These are phyloP conservation scores for Calonectria henricotiae DNA, from an alignment of 2,329 filamentous ascomycete species.

Conservation along the genomic window DNA sequence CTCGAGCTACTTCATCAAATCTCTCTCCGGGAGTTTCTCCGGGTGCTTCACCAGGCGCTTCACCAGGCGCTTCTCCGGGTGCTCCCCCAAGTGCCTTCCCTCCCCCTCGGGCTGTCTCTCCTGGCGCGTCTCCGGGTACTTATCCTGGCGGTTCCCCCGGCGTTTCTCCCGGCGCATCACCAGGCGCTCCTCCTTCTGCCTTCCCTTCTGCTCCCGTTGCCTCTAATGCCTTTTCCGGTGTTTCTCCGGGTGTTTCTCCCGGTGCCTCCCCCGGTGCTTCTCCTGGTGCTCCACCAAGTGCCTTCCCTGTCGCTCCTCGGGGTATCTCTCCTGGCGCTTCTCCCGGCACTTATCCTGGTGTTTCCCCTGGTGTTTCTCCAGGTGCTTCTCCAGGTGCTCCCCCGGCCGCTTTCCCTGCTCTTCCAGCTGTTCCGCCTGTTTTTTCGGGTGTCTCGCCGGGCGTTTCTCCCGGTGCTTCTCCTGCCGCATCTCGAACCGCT, in stretches of 20 bases:
- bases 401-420: background rate
- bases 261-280: background rate
- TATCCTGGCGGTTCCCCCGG: background rate
- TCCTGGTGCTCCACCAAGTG: background rate
- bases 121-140: background rate
- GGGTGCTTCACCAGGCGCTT: background rate
- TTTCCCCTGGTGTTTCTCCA: background rate
- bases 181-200: background rate
- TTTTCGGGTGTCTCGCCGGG: slow-evolving; percentile 25
- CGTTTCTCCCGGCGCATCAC: background rate
- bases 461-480: slow-evolving; percentile 30
- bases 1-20: slow-evolving; percentile 27
- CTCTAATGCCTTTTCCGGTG: background rate
- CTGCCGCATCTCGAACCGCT: background rate
- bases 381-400: slow-evolving; percentile 5
- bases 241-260: background rate
- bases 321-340: too few species aligned
- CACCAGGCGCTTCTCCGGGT: background rate
- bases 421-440: background rate
- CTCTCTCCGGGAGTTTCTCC: slow-evolving; percentile 4
- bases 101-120: background rate
- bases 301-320: background rate
- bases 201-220: background rate
- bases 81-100: background rate
- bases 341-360: background rate